These are phyloP conservation scores for Teratosphaeria nubilosa DNA, from an alignment of 2,329 filamentous ascomycete species.

Conservation along the genomic window DNA sequence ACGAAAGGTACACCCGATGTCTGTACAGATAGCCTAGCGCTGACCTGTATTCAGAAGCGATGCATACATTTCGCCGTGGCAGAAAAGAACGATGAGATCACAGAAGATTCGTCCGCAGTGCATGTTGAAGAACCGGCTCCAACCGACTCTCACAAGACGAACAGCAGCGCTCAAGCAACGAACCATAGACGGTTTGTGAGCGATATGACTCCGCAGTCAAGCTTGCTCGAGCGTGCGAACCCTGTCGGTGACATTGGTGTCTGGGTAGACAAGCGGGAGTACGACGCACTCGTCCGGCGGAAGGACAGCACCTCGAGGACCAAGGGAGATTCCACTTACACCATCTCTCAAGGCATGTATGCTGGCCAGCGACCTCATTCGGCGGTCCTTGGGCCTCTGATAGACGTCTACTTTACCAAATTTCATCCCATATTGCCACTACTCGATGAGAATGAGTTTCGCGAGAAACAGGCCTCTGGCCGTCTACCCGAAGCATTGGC, in stretches of 20 bases:
- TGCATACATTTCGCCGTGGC: constrained; percentile 19
- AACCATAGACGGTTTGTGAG: constrained; percentile 30
- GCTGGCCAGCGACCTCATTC: constrained; percentile 19
- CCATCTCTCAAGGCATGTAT: background rate
- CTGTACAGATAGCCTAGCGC: background rate
- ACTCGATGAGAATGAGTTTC: constrained; percentile 34
- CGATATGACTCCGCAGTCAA: constrained; percentile 39
- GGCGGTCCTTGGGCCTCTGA: constrained; percentile 28
- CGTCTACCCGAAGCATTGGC: constrained; percentile 30
- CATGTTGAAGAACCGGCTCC: background rate
- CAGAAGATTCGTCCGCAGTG: background rate
- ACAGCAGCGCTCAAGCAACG: background rate
- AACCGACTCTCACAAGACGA: background rate
- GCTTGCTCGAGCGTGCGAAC: constrained; percentile 31
- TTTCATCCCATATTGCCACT: constrained; percentile 39
- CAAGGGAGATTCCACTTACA: constrained; percentile 11
- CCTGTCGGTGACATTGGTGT: constrained; percentile 18
- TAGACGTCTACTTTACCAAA: constrained; percentile 37
- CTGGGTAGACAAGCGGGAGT: constrained; percentile 27
- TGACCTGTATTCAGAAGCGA: constrained; percentile 17
- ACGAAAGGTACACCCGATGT: constrained; percentile 15
- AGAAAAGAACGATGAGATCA: constrained; percentile 1
- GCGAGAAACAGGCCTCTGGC: constrained; percentile 26
- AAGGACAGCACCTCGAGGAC: constrained; percentile 13
- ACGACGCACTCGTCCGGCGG: constrained; percentile 19